Conservation (phyloP, 2,329 filamentous ascomycete genomes). For the Talaromyces sp. region DNA sequence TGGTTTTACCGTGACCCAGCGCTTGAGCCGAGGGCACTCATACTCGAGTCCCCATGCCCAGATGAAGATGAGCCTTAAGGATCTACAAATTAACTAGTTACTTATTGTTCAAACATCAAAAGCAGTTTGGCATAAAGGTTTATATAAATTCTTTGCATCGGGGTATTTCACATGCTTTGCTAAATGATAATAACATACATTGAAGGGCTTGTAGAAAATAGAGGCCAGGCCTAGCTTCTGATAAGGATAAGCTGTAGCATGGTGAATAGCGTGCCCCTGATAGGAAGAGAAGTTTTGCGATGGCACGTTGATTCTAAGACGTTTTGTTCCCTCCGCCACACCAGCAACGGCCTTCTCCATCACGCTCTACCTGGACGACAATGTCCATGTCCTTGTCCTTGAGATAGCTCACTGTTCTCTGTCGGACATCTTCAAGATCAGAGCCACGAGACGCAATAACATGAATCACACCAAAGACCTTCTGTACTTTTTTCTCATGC, state of each 20-base stretch:
- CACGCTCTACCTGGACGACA: constrained; percentile 83
- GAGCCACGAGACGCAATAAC: constrained; percentile 73
- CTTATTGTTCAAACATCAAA: too few relatives aligned
- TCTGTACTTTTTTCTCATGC: constrained; percentile 31
- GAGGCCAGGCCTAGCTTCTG: too few relatives aligned
- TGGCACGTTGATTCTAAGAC: neutral
- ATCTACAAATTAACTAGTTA: too few relatives aligned
- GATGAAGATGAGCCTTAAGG: too few relatives aligned
- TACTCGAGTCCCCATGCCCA: too few relatives aligned
- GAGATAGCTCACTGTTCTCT: constrained; percentile 74
- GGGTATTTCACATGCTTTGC: neutral
- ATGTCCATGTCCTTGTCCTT: constrained; percentile 73
- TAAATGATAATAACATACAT: too few relatives aligned
- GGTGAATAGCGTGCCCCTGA: too few relatives aligned
- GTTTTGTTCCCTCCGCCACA: constrained; percentile 55
- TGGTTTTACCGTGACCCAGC: too few relatives aligned
- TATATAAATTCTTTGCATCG: too few relatives aligned
- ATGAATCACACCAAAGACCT: constrained; percentile 81
- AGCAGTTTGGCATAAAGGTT: neutral
- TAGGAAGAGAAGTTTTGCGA: neutral
- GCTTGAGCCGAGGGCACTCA: too few relatives aligned
- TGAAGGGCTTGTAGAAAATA: too few relatives aligned
- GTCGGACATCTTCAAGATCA: constrained; percentile 79
- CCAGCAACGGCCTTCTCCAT: constrained; percentile 72
- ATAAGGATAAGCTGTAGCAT: constrained; percentile 16